Conservation (phyloP, 1,139 yeast genomes). For the Blastobotrys niveus region DNA sequence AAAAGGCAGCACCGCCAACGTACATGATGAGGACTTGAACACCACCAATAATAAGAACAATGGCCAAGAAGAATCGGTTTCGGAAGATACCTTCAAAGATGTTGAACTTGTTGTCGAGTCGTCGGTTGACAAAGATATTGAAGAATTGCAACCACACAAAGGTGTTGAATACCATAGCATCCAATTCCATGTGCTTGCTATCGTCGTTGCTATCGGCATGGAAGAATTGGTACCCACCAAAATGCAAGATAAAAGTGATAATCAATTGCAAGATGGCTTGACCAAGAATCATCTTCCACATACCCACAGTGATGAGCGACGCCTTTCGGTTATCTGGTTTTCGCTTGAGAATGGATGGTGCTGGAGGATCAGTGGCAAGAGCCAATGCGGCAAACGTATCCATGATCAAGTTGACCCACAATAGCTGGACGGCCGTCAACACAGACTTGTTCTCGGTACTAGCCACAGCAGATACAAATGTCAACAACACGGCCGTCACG, state of each 20-base stretch:
- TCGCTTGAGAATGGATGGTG: conserved; percentile 66
- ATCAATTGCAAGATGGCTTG: conserved; percentile 73
- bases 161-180: conserved; percentile 86
- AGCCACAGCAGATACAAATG: conserved; percentile 91
- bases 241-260: conserved; percentile 74
- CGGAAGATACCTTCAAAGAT: conserved; percentile 75
- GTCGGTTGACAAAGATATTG: conserved; percentile 85
- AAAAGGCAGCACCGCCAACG: conserved; percentile 95
- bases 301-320: conserved; percentile 80
- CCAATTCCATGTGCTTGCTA: conserved; percentile 53
- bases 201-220: conserved; percentile 28
- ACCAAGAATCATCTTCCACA: conserved; percentile 98
- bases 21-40: conserved; percentile 87
- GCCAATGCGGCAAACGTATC: conserved; percentile 98
- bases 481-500: conserved; percentile 86
- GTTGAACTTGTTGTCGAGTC: conserved; percentile 84
- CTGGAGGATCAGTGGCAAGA: conserved; percentile 95
- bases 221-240: conserved; percentile 65
- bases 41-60: conserved; percentile 69
- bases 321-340: conserved; percentile 79
- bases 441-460: conserved; percentile 75
- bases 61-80: conserved; percentile 73
- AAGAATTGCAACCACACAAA: conserved; percentile 98
- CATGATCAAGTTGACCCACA: conserved; percentile 98
- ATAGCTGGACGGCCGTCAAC: conserved; percentile 89